Evolutionary conservation across 2,329 filamentous ascomycete genomes (phyloP), one percentile per base, ranked within the genome.

Genomic region (Colletotrichum filicis): DNA sequence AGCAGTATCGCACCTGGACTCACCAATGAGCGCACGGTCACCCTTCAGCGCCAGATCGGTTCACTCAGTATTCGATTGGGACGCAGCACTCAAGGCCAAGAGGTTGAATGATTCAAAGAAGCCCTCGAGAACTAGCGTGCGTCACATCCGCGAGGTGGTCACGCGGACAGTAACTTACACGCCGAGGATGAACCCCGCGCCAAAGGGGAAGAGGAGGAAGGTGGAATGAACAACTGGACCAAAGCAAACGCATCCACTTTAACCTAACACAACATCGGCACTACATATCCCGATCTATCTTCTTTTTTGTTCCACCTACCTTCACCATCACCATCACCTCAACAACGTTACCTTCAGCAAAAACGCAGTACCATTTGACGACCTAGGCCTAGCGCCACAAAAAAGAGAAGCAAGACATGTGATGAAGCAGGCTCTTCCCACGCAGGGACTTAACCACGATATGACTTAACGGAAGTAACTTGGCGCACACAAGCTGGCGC

Each of bases 141-240:
- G 92, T 73, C 89, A 93, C 79, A 95, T 98, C 71, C 88, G 94
- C 67, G 95, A 98, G 82, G 95, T 98, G 5, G 94, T 98, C 66
- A 98, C 95, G n/a, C 90, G 95, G 77, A 98, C 95, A 19, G 94
- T 98, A 73, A 98, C 94, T 53, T 98, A 97, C 83, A 97, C 94
- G 81, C 93, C 91, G 74, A 88, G 92, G 76, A 94, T 98, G 85
- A 94, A 95, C 76, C 94, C 95, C 28, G 95, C 95, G 49, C 96
- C 95, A 8, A 95, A 95, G 82, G 95, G 95, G 76, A 98, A 98
- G 89, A 91, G 95, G 85, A 92, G 95, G 85, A 97, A 94, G 87
- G 82, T 87, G 61, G 86, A 88, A 75, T 86, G 78, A 74, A 32
- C 42, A 3, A 28, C 57, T n/a, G 52, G 26, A n/a, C 24, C 52